These are phyloP conservation scores for Kalmusia sp. DNA, from an alignment of 2,329 filamentous ascomycete genomes.

Conservation along the genomic window DNA sequence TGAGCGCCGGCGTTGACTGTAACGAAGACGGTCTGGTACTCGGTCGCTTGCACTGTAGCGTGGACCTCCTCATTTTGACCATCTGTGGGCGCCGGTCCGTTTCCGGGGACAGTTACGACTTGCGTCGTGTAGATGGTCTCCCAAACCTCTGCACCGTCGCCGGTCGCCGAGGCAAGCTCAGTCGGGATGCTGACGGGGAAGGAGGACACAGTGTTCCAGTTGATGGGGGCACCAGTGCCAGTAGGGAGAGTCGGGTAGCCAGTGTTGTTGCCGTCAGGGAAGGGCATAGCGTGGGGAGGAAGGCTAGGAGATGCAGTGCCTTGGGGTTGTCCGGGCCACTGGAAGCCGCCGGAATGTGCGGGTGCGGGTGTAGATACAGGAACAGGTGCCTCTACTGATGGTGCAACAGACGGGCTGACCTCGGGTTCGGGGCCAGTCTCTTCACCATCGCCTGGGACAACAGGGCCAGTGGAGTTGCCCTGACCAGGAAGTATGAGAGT, in stretches of 20 bases:
- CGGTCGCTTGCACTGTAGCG: slow-evolving; percentile 1
- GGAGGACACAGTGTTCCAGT: background rate
- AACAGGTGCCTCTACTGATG: background rate
- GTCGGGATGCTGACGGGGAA: background rate
- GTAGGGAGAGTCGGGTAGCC: background rate
- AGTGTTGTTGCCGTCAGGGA: background rate
- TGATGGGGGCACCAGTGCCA: background rate
- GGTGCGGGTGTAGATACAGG: background rate
- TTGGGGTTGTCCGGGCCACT: slow-evolving; percentile 4
- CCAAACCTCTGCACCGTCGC: slow-evolving; percentile 5
- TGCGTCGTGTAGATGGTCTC: slow-evolving; percentile 1
- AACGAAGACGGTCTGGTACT: background rate
- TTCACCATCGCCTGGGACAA: background rate
- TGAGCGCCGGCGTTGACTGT: background rate
- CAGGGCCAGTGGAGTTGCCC: too few relatives aligned
- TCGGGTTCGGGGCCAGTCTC: background rate
- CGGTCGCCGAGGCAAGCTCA: background rate
- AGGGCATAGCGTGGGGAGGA: background rate
- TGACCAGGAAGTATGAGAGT: background rate
- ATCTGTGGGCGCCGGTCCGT: background rate
- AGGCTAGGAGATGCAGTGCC: background rate
- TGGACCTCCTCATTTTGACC: background rate
- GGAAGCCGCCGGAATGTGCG: slow-evolving; percentile 6
- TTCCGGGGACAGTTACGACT: background rate
- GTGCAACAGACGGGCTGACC: background rate